phyloP scores from a whole-genome alignment of 1,284 basidiomycete species.

The Microstroma glucosiphilum region DNA sequence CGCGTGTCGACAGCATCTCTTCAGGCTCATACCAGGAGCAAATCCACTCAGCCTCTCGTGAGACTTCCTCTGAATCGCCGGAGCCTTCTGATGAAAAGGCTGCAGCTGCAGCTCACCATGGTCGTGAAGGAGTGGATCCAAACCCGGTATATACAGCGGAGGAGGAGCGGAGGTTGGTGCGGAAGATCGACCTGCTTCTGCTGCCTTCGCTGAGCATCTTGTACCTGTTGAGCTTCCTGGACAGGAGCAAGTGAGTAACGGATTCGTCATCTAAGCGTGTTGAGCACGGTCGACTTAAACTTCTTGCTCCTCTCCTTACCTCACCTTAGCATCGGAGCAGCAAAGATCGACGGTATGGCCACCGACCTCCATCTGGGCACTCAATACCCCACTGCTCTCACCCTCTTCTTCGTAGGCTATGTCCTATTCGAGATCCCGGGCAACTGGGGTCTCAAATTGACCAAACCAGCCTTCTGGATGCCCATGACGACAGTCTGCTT shows the following conservation, averaged over 20 bases:
- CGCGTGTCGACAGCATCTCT: too few relatives aligned
- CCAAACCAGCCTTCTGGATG: slow-evolving; percentile 45
- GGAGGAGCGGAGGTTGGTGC: slow-evolving; percentile 23
- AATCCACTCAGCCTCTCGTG: too few relatives aligned
- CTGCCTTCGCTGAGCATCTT: slow-evolving; percentile 41
- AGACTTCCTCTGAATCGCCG: too few relatives aligned
- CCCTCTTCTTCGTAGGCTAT: slow-evolving; percentile 51
- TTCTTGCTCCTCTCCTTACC: too few relatives aligned
- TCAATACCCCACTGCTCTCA: slow-evolving; percentile 52
- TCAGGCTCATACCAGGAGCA: too few relatives aligned
- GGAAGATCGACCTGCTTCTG: slow-evolving; percentile 39
- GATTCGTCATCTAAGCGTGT: too few relatives aligned
- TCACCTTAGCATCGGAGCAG: slow-evolving; percentile 32
- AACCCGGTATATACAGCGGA: neutral
- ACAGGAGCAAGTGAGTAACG: slow-evolving; percentile 25
- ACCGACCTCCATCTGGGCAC: slow-evolving; percentile 15
- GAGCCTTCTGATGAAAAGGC: too few relatives aligned
- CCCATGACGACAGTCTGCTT: slow-evolving; percentile 60
- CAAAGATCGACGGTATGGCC: slow-evolving; percentile 15
- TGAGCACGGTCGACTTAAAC: too few relatives aligned
- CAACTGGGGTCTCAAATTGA: slow-evolving; percentile 31
- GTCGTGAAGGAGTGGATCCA: too few relatives aligned
- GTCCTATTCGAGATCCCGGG: slow-evolving; percentile 37
- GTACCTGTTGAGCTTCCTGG: slow-evolving; percentile 40
- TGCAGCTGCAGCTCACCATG: too few relatives aligned